phyloP scores from a whole-genome alignment of 768 basidiomycete genomes.

The Termitomyces sp. region DNA sequence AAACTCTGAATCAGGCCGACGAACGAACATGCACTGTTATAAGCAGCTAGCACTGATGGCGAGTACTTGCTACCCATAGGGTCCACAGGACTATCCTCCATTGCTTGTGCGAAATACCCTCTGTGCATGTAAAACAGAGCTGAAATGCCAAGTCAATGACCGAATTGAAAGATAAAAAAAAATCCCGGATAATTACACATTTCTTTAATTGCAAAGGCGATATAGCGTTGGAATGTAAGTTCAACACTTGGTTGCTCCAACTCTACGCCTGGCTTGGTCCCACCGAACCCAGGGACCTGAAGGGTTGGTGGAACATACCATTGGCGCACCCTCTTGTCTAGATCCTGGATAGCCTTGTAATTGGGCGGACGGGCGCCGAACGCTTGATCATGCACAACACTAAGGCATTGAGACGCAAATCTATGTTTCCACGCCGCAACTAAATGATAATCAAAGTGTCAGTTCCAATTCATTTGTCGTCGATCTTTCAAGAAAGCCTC shows the following conservation, averaged over 20 bases:
- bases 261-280: constrained; percentile 37
- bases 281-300: constrained; percentile 60
- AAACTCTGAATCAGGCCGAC: constrained; percentile 62
- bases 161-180: not conserved
- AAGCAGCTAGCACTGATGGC: constrained; percentile 64
- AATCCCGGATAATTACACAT: constrained; percentile 43
- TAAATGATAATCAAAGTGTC: constrained; percentile 19
- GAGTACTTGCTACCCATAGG: constrained; percentile 69
- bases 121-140: constrained; percentile 73
- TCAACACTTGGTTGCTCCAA: constrained; percentile 47
- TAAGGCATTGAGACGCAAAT: constrained; percentile 58
- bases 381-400: constrained; percentile 61
- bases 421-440: constrained; percentile 70
- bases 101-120: constrained; percentile 67
- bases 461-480: not conserved
- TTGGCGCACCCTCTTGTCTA: constrained; percentile 61
- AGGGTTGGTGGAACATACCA: constrained; percentile 65
- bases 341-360: constrained; percentile 59
- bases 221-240: constrained; percentile 65
- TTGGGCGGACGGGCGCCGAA: constrained; percentile 60
- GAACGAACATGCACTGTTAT: constrained; percentile 65
- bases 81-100: constrained; percentile 59
- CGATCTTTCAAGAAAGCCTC: constrained; percentile 18
- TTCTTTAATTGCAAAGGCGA: constrained; percentile 63
- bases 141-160: constrained; percentile 18